Conservation (phyloP, 1,284 basidiomycete species). For the Trametes sp. region DNA sequence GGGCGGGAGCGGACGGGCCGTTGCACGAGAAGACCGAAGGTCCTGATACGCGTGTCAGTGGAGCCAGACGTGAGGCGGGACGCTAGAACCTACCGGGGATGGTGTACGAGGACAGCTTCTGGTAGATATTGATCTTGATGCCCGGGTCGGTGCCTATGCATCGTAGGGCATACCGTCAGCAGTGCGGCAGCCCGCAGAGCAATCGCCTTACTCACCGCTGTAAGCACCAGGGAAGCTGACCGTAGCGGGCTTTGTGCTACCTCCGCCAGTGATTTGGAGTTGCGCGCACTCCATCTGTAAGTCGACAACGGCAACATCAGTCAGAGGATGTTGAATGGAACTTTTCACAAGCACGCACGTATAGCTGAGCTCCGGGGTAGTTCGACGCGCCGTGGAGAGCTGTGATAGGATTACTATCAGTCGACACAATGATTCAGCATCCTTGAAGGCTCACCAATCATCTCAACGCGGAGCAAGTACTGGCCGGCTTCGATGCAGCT, state of each 20-base stretch:
- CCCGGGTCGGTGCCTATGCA: slow-evolving; percentile 49
- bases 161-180: neutral
- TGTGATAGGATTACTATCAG: too few relatives aligned
- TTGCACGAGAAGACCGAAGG: slow-evolving; percentile 41
- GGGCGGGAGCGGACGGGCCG: slow-evolving; percentile 22
- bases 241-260: slow-evolving; percentile 52
- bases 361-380: slow-evolving; percentile 62
- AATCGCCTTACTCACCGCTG: slow-evolving; percentile 35
- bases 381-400: slow-evolving; percentile 51
- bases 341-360: slow-evolving; percentile 27
- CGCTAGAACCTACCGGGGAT: slow-evolving; percentile 45
- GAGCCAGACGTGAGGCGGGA: neutral
- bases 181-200: neutral
- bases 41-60: slow-evolving; percentile 17
- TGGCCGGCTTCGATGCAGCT: slow-evolving; percentile 56
- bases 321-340: too few relatives aligned
- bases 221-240: slow-evolving; percentile 62
- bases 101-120: slow-evolving; percentile 48
- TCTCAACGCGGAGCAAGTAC: slow-evolving; percentile 58
- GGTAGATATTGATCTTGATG: slow-evolving; percentile 55
- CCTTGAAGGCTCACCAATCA: slow-evolving; percentile 49
- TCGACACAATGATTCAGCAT: too few relatives aligned
- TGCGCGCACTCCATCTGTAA: slow-evolving; percentile 61
- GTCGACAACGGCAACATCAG: neutral
- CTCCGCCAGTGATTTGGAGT: slow-evolving; percentile 57